These are phyloP conservation scores for Penicillium turbatum DNA, from an alignment of 495 filamentous ascomycete genomes.

Conservation along the genomic window DNA sequence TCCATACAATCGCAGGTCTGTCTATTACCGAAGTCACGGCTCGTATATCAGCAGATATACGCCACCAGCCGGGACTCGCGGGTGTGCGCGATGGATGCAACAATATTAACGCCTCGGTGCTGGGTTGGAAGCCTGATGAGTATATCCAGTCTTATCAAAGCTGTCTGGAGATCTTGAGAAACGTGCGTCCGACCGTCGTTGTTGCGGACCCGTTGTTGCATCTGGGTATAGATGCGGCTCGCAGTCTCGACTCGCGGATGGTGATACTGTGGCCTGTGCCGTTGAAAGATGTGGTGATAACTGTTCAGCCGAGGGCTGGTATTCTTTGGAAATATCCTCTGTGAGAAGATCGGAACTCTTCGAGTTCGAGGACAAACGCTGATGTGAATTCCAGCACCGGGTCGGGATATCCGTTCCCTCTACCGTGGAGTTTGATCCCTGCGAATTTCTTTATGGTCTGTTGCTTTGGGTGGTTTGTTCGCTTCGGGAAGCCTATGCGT, in stretches of 20 bases:
- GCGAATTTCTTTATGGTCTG: slow-evolving; percentile 34
- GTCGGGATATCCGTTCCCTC: slow-evolving; percentile 45
- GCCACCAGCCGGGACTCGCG: slow-evolving; percentile 34
- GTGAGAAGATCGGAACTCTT: slow-evolving; percentile 23
- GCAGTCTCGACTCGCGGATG: slow-evolving; percentile 26
- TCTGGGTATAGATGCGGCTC: slow-evolving; percentile 46
- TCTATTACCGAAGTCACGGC: slow-evolving; percentile 42
- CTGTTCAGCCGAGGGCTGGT: slow-evolving; percentile 31
- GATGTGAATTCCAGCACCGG: slow-evolving; percentile 27
- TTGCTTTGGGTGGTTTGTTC: slow-evolving; percentile 8
- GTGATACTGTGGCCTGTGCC: slow-evolving; percentile 36
- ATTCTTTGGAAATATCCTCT: slow-evolving; percentile 44
- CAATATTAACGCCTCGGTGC: slow-evolving; percentile 32
- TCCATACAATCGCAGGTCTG: slow-evolving; percentile 42
- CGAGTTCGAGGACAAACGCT: not conserved
- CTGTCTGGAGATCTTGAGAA: slow-evolving; percentile 39
- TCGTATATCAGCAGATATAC: slow-evolving; percentile 31
- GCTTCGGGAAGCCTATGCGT: slow-evolving; percentile 19
- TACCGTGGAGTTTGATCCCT: slow-evolving; percentile 39
- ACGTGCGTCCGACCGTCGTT: slow-evolving; percentile 38
- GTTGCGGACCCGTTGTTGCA: slow-evolving; percentile 50
- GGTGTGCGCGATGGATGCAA: slow-evolving; percentile 36
- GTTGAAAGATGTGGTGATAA: slow-evolving; percentile 38
- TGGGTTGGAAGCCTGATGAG: slow-evolving; percentile 45
- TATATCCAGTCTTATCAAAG: slow-evolving; percentile 46